Base-by-base conservation (phyloP, 495 filamentous ascomycete species). In the Penicillium robsamsonii region DNA sequence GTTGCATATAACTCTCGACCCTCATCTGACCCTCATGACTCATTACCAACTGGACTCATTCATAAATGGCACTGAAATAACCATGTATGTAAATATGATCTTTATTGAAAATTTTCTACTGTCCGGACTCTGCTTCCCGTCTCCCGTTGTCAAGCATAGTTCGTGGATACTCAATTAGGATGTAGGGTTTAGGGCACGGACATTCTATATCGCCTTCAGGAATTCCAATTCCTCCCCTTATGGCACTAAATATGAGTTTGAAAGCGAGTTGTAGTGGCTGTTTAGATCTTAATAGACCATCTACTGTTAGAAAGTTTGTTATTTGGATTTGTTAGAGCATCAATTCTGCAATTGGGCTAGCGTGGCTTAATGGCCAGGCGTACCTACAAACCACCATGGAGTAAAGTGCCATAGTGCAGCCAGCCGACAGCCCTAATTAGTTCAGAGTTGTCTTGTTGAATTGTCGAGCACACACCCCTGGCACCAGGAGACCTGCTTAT, bases 141-240 rank as follows among this genome's bases (percentile, higher is more conserved):
- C 10, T 18, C 15, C n/a, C 7, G 15, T 10, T 29, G 13, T 46
- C 9, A 8, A 17, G 25, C 7, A 17, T 17, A 52, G 7, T 50
- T 31, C 44, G 4, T 30, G 30, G 22, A 42, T 49, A 47, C 64
- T 46, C 9, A 43, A 58, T 17, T 10, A 44, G 59, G 63, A 57
- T 24, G 57, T 74, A 78, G 75, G 75, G 75, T 59, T 74, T 76
- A 78, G 73, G 75, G 75, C 71, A 73, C 35, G 35, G 15, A 17
- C 5, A 17, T 17, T 38, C 15, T 38, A 38, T 6, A 38, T n/a
- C 11, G 11, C 15, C 15, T 7, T 5, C 4, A 17, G 17, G 15
- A n/a, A 38, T 38, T 38, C 15, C n/a, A 38, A 38, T 27, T 27
- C 6, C 25, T 27, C 35, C 13, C 15, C 13, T 13, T 6, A 17